Percentiles rank a stretch among this genome's conserved stretches.
phyloP scores from a whole-genome alignment of 306 rosid genomes.

The Begonia loranthoides region DNA sequence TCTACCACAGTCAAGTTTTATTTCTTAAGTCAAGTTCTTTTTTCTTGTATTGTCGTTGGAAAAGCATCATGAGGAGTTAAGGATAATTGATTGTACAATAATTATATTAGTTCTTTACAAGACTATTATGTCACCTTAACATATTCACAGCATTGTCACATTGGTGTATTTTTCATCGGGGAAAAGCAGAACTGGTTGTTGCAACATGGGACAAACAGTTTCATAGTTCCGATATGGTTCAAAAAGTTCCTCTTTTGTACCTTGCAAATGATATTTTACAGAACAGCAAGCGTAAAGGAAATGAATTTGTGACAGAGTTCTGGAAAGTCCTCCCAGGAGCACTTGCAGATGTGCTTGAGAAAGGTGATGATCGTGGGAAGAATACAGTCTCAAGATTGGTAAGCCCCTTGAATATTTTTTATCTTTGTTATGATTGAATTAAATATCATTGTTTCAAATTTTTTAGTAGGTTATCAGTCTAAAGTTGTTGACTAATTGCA shows the following conservation, averaged over 20 bases:
- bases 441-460: background rate
- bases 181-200: conserved; percentile 81
- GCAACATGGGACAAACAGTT: conserved; percentile 78
- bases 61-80: too few relatives aligned
- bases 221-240: conserved; percentile 42
- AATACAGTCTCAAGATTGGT: conserved; percentile 58
- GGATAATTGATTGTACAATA: background rate
- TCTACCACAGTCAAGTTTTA: too few relatives aligned
- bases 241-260: conserved; percentile 66
- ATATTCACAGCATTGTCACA: conserved; percentile 65
- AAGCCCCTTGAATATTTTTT: conserved; percentile 12
- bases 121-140: conserved; percentile 25
- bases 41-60: too few relatives aligned
- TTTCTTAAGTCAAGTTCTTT: too few relatives aligned
- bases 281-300: conserved; percentile 89
- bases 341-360: conserved; percentile 44
- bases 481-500: too few relatives aligned
- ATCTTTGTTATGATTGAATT: background rate
- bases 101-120: conserved; percentile 2
- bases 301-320: conserved; percentile 81
- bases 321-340: conserved; percentile 87
- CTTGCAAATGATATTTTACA: conserved; percentile 95
- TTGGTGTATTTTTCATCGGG: conserved; percentile 89
- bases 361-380: conserved; percentile 53
- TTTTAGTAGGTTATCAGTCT: too few relatives aligned